Conservation (phyloP, 805 yeast species). For the Cyberlindnera maritima region DNA sequence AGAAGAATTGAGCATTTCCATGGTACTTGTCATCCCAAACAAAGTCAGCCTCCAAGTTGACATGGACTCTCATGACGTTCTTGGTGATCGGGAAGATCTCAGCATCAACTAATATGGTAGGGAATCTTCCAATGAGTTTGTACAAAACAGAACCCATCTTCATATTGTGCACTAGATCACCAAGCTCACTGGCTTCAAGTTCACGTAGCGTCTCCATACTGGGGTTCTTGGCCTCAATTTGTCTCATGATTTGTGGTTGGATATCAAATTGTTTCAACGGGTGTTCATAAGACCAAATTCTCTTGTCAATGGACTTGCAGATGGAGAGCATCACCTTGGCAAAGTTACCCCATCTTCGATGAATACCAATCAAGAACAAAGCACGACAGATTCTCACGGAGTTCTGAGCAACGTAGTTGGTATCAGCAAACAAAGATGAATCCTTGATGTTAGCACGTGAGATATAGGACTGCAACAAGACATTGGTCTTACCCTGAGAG, state of each 20-base stretch:
- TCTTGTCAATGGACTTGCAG: conserved; percentile 81
- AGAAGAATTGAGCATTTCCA: conserved; percentile 81
- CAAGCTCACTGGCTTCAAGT: conserved; percentile 72
- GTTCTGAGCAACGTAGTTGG: conserved; percentile 93
- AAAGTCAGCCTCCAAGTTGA: conserved; percentile 70
- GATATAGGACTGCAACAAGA: conserved; percentile 82
- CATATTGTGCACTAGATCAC: conserved; percentile 83
- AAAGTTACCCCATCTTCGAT: conserved; percentile 87
- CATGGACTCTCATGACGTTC: conserved; percentile 80
- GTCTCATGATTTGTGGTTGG: conserved; percentile 61
- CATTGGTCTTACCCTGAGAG: conserved; percentile 82
- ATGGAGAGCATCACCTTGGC: conserved; percentile 71
- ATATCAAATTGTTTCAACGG: conserved; percentile 86
- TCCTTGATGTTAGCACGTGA: conserved; percentile 72
- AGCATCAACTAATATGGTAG: conserved; percentile 68
- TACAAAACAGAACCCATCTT: conserved; percentile 67
- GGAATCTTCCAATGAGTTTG: conserved; percentile 66
- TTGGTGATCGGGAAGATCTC: conserved; percentile 87
- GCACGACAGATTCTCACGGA: conserved; percentile 93
- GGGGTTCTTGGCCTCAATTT: conserved; percentile 61
- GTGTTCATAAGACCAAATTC: conserved; percentile 88
- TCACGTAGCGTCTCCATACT: conserved; percentile 72
- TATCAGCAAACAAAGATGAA: conserved; percentile 80
- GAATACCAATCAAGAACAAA: conserved; percentile 78
- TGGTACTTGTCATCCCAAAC: conserved; percentile 81